Base-by-base conservation (phyloP, 176 grass and related monocot genomes). In the Ananas comosus region DNA sequence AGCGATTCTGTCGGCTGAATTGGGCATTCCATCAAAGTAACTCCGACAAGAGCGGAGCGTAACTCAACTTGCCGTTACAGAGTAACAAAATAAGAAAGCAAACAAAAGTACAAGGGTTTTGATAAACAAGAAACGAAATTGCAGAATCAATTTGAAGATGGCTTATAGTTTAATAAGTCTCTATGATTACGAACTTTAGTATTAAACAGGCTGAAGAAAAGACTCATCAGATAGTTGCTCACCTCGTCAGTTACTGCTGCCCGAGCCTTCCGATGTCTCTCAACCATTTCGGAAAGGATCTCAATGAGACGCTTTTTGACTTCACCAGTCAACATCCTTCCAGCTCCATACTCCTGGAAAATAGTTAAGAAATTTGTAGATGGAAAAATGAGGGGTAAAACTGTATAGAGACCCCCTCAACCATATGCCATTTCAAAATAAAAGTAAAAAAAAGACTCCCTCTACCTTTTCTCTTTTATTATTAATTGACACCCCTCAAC, bases 291-390 rank as follows among this genome's bases (percentile, higher is more conserved):
- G 3, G 80, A 88, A 56, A 99, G 75, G 48, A 93, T 75, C 11
- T 53, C 17, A 51, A 86, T 14, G 10, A 99, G 89, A 12, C 51
- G 48, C 53, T 74, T 74, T 70, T 99, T 99, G 13, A 93, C 87
- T 65, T 99, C 89, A 78, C 94, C 94, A 0, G 89, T 91, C 51
- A 99, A 75, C 94, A 93, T 84, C 19, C 59, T 73, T 67, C 94
- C 89, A 65, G 86, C 76, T 82, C 88, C 88, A 78, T 99, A 99
- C 24, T 82, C 84, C 87, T 99, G 81, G 16, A 61, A 51, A 21
- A 69, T 67, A 28, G 50, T 79, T 70, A 66, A 50, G 22, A 49
- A 78, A 42, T 9, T 63, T 68, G 2, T 52, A 52, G 10, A 16
- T 11, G 56, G 21, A 57, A 64, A 64, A n/a, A 68, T 66, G 33